Conservation (phyloP, 1,284 basidiomycete species). For the Phenoliferia sp. region DNA sequence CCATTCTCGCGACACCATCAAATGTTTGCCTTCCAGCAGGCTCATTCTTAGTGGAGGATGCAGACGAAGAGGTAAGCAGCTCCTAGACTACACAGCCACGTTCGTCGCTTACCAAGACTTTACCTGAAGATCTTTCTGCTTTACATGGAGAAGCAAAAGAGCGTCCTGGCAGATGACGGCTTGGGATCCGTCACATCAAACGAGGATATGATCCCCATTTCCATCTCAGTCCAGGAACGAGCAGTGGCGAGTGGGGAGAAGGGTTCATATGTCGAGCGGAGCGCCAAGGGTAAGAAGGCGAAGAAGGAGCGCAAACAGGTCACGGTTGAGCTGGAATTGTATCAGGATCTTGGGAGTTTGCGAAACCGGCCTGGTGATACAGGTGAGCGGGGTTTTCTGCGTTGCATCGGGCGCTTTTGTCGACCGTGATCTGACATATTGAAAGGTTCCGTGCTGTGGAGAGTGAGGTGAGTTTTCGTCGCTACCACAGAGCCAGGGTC, state of each 20-base stretch:
- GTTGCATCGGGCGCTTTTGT: no score
- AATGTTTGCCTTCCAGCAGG: background rate
- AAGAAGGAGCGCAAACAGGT: constrained; percentile 5
- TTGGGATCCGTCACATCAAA: constrained; percentile 9
- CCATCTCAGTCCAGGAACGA: constrained; percentile 2
- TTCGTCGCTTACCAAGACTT: background rate
- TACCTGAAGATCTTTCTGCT: constrained; percentile 25
- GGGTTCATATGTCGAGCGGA: background rate
- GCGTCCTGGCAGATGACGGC: background rate
- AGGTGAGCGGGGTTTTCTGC: background rate
- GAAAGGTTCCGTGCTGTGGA: constrained; percentile 29
- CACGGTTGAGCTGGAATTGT: constrained; percentile 20
- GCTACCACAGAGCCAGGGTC: background rate
- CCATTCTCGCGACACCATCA: no score
- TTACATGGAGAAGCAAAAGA: constrained; percentile 14
- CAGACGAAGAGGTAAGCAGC: constrained; percentile 24
- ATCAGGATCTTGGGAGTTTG: constrained; percentile 17
- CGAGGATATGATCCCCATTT: constrained; percentile 13
- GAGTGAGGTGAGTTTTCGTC: constrained; percentile 10
- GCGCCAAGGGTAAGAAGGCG: background rate
- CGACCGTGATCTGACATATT: background rate
- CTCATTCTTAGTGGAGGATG: constrained; percentile 13
- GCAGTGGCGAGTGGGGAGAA: no score
- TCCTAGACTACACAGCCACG: background rate
- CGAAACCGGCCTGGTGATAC: constrained; percentile 27